phyloP scores from a whole-genome alignment of 192 early-diverging fungal species.

The Coemansia reversa region DNA sequence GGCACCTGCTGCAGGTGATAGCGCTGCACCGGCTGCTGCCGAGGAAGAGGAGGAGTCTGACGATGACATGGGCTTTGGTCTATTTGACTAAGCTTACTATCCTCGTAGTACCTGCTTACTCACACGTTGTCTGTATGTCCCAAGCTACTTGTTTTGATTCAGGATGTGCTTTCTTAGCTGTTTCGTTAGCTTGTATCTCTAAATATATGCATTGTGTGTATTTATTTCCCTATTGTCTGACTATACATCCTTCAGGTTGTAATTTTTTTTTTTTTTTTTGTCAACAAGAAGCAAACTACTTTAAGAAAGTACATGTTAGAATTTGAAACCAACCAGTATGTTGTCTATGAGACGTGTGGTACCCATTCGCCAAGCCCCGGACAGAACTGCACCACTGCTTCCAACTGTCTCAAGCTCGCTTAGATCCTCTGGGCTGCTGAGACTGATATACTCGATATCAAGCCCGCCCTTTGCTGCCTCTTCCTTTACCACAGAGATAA shows the following conservation, averaged over 20 bases:
- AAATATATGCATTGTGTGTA: constrained; percentile 7
- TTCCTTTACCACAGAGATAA: constrained; percentile 50
- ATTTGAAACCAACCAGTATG: constrained; percentile 66
- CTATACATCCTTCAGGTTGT: neutral
- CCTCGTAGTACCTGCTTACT: constrained; percentile 51
- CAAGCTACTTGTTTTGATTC: neutral
- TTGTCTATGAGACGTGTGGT: constrained; percentile 94
- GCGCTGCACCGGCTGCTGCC: constrained; percentile 75
- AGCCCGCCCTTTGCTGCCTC: constrained; percentile 51
- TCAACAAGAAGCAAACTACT: neutral
- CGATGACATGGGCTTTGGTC: constrained; percentile 92
- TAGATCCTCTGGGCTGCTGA: constrained; percentile 71
- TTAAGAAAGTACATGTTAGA: neutral
- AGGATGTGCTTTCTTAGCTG: neutral
- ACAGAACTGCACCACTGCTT: constrained; percentile 70
- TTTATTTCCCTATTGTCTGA: neutral
- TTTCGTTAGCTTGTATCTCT: neutral
- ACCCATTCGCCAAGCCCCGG: constrained; percentile 82
- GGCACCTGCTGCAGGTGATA: constrained; percentile 55
- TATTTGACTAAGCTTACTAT: constrained; percentile 73
- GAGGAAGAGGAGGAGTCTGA: constrained; percentile 79
- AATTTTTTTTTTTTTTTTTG: neutral
- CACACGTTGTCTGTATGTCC: neutral
- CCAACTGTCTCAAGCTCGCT: constrained; percentile 58
- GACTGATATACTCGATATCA: constrained; percentile 81